Base-by-base conservation (phyloP, 179 eudicot species). In the Heliamphora pulchella region DNA sequence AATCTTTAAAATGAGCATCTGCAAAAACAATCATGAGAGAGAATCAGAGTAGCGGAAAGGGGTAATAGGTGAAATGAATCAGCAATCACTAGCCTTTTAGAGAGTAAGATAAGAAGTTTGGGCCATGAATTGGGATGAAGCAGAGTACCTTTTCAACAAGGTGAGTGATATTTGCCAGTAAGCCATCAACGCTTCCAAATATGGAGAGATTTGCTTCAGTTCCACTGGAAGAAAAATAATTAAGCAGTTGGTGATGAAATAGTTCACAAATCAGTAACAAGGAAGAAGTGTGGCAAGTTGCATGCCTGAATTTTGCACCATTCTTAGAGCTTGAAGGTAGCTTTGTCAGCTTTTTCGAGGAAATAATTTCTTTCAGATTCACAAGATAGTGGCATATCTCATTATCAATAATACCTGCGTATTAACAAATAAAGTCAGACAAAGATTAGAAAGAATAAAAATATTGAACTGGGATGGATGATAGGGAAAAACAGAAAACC, bases 281-380 rank as follows among this genome's bases (percentile, higher is more conserved):
- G 66, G 55, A 51, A 61, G 18, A 76, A 58, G 41, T 67, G 53
- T 20, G 22, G 68, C 22, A 77, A 78, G 58, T 51, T 47, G 44
- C 82, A 61, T 80, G 86, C 95, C 97, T 90, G 82, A 93, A 91
- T 70, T 82, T 86, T 83, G 87, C 89, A 82, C 88, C 89, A 77
- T 86, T 87, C 86, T 93, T 91, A 77, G 91, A 62, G 68, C 82
- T 84, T 69, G 93, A 83, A 80, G 94, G 88, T 64, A 88, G 88
- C 85, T 83, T 90, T 80, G 61, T 82, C 69, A 86, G 53, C 62
- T 87, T 85, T 85, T 79, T 85, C 58, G 82, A 51, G 48, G 86
- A 47, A 81, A 71, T 81, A 66, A 46, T 80, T 84, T 91, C 92
- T 79, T 80, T 90, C 57, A 90, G 84, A 80, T 90, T 85, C 74